Evolutionary conservation across 371 early-diverging fungal genomes (phyloP).

Genomic region (Thermomucor indicae-seudaticae): DNA sequence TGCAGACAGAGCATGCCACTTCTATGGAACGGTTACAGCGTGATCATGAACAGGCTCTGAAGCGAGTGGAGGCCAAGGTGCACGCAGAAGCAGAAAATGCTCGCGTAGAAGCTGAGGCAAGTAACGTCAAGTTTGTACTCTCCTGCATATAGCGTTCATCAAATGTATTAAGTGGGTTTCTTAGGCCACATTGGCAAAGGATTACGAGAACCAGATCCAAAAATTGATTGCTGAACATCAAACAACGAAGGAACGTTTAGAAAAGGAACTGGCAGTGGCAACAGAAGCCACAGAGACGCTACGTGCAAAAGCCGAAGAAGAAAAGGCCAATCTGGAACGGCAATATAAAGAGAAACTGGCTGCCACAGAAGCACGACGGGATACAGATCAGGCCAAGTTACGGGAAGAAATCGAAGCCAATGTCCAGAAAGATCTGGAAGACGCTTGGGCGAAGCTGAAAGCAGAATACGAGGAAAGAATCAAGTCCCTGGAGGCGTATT

Average conservation of each 20-base stretch:
- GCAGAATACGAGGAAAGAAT: conserved; percentile 13
- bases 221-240: conserved; percentile 1
- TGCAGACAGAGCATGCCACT: conserved; percentile 5
- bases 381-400: conserved; percentile 14
- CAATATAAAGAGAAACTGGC: conserved; percentile 9
- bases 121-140: no score
- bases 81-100: conserved; percentile 2
- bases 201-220: conserved; percentile 14
- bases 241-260: conserved; percentile 1
- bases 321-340: conserved; percentile 6
- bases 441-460: conserved; percentile 16
- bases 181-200: conserved; percentile 7
- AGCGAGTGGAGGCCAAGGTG: conserved; percentile 3
- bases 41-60: background rate
- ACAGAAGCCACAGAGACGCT: background rate
- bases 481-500: conserved; percentile 7
- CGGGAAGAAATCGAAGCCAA: conserved; percentile 30
- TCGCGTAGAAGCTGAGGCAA: conserved; percentile 1
- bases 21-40: background rate
- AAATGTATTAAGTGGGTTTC: no score
- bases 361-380: conserved; percentile 4
- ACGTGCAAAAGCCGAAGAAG: background rate
- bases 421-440: conserved; percentile 17
- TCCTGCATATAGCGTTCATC: no score
- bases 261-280: conserved; percentile 1